Percentiles rank a stretch among this genome's conserved stretches.
Evolutionary conservation across 2,329 filamentous ascomycete species (phyloP).

Genomic region (Alternaria alternata): DNA sequence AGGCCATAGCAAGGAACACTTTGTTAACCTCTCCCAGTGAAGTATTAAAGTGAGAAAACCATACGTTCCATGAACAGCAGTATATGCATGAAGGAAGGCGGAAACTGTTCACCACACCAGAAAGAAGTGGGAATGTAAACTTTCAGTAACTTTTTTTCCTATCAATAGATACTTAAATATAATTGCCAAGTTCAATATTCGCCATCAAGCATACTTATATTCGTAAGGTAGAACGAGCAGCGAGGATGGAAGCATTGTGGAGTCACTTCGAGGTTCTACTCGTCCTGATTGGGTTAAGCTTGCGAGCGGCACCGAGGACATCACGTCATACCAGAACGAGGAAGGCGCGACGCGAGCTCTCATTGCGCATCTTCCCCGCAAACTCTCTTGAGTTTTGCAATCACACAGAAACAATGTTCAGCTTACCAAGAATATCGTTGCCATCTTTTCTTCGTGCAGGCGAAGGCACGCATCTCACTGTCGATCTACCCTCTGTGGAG

Average conservation of each 20-base stretch:
- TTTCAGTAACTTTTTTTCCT: neutral
- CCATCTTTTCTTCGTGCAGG: constrained; percentile 31
- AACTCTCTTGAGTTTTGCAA: constrained; percentile 15
- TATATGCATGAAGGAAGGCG: too few species aligned
- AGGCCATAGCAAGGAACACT: too few species aligned
- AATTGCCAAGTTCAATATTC: neutral
- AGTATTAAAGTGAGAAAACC: too few species aligned
- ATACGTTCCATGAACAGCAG: too few species aligned
- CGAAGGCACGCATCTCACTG: constrained; percentile 35
- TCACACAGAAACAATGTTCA: constrained; percentile 31
- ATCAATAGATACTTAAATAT: neutral
- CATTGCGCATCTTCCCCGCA: constrained; percentile 32
- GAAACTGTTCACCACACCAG: neutral
- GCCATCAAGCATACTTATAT: neutral
- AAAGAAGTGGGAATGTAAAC: neutral
- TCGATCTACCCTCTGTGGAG: constrained; percentile 71
- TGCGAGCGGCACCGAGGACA: constrained; percentile 10
- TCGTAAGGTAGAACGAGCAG: neutral
- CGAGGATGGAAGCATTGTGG: neutral
- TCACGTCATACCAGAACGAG: constrained; percentile 37
- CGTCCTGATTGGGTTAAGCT: constrained; percentile 2
- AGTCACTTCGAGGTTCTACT: neutral
- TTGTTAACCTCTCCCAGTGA: rapidly evolving
- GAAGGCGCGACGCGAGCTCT: constrained; percentile 22
- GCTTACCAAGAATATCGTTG: constrained; percentile 29